phyloP scores from a whole-genome alignment of 2,329 filamentous ascomycete species.

The Trichoderma citrinoviride region DNA sequence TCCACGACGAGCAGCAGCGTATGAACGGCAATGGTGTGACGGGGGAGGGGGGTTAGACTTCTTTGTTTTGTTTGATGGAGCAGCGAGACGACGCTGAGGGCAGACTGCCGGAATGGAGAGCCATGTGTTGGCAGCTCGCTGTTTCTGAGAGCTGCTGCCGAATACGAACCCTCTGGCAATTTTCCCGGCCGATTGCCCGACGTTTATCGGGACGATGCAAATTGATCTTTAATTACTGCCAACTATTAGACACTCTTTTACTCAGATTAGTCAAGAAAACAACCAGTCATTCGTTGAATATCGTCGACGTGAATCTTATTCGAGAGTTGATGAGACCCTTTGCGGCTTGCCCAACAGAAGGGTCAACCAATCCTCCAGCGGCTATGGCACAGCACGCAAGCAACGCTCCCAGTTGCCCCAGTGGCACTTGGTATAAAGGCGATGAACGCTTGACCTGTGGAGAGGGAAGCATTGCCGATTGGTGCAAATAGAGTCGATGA shows the following conservation, averaged over 20 bases:
- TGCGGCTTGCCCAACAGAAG: too few relatives aligned
- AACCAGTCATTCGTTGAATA: slow-evolving; percentile 29
- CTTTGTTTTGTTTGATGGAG: background rate
- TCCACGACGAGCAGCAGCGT: background rate
- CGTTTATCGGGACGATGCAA: background rate
- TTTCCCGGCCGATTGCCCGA: background rate
- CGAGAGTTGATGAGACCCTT: background rate
- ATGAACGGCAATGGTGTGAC: background rate
- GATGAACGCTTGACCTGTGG: background rate
- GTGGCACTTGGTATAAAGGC: too few relatives aligned
- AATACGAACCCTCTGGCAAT: background rate
- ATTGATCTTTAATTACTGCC: slow-evolving; percentile 24
- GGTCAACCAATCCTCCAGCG: too few relatives aligned
- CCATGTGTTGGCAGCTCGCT: background rate
- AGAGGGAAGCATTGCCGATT: background rate
- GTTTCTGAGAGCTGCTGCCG: background rate
- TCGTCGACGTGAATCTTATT: background rate
- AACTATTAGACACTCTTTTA: slow-evolving; percentile 31
- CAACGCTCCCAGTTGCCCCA: background rate
- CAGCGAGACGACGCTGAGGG: background rate
- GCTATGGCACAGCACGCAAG: background rate
- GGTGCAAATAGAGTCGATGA: background rate
- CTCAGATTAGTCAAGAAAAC: slow-evolving; percentile 21
- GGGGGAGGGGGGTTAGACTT: background rate
- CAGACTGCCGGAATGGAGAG: background rate